phyloP scores from a whole-genome alignment of 345 rosid species.

The Microcos paniculata region DNA sequence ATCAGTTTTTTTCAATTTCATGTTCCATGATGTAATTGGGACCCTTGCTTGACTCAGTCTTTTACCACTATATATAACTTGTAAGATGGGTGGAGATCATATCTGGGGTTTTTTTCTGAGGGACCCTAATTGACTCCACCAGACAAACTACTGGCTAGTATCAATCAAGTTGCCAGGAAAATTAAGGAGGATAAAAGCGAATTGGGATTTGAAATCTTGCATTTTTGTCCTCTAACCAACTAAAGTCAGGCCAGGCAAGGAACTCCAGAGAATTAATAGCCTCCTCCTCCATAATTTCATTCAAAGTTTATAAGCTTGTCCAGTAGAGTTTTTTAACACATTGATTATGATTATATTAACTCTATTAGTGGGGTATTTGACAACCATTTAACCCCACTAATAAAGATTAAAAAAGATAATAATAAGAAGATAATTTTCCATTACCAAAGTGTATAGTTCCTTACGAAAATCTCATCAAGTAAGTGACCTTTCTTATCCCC shows the following conservation, averaged over 20 bases:
- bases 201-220: conserved; percentile 3
- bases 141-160: neutral
- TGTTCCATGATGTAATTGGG: neutral
- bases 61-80: neutral
- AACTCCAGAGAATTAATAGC: neutral
- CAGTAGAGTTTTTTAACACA: too few relatives aligned
- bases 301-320: neutral
- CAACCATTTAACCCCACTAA: too few relatives aligned
- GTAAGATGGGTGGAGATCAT: neutral
- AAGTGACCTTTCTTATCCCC: neutral
- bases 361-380: too few relatives aligned
- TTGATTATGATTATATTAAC: too few relatives aligned
- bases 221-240: neutral
- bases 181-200: neutral
- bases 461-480: neutral
- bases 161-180: neutral
- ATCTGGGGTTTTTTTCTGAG: neutral
- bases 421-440: neutral
- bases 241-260: neutral
- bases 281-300: neutral
- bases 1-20: neutral
- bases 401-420: neutral
- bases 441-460: neutral
- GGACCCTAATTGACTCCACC: conserved; percentile 1
- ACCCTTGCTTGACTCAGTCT: neutral